phyloP scores from a whole-genome alignment of 1,139 yeast species.

The Eremothecium gossypii region DNA sequence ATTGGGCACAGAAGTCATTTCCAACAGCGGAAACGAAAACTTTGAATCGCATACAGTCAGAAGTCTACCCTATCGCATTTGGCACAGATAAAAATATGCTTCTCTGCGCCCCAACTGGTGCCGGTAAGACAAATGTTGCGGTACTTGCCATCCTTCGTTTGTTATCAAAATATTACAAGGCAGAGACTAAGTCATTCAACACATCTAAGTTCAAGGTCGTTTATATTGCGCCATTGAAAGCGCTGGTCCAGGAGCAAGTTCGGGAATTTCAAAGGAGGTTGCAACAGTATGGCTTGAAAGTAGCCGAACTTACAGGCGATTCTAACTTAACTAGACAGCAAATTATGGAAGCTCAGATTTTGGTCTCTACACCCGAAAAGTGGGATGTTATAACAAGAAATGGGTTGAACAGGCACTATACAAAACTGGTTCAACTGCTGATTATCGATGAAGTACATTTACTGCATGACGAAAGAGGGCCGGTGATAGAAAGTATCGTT shows the following conservation, averaged over 20 bases:
- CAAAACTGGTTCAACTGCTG: conserved; percentile 57
- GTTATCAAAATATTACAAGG: conserved; percentile 44
- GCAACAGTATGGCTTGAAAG: conserved; percentile 57
- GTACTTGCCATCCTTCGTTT: conserved; percentile 64
- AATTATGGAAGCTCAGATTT: conserved; percentile 66
- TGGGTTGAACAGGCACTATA: conserved; percentile 51
- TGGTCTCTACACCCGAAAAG: conserved; percentile 92
- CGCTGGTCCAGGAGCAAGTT: conserved; percentile 91
- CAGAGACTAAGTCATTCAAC: conserved; percentile 40
- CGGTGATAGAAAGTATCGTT: conserved; percentile 82
- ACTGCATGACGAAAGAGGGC: conserved; percentile 91
- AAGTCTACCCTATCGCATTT: conserved; percentile 71
- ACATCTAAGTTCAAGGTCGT: conserved; percentile 63
- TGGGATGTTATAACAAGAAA: conserved; percentile 96
- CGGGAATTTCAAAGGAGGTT: conserved; percentile 73
- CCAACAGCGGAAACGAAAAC: conserved; percentile 56
- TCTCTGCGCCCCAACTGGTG: conserved; percentile 97
- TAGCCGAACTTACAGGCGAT: conserved; percentile 89
- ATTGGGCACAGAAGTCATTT: conserved; percentile 75
- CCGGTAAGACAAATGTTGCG: conserved; percentile 96
- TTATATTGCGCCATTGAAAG: conserved; percentile 89
- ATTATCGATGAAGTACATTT: conserved; percentile 91
- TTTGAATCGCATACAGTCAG: conserved; percentile 77
- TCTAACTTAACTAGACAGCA: conserved; percentile 69
- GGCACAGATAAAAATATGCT: conserved; percentile 60